phyloP scores from a whole-genome alignment of 768 basidiomycete genomes.

The Trametopsis cervina region DNA sequence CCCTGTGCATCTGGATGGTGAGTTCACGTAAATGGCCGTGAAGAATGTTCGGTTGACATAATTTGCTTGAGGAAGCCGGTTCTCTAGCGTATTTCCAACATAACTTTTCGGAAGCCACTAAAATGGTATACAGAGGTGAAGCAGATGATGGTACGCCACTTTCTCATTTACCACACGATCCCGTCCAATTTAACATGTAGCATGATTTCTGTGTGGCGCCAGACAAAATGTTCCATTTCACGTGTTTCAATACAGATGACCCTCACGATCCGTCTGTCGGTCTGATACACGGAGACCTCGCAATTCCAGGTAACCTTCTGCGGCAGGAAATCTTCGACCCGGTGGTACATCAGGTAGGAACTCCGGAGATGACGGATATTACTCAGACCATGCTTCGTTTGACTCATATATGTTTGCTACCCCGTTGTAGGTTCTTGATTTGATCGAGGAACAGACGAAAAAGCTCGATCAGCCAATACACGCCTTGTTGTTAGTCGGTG shows the following conservation, averaged over 20 bases:
- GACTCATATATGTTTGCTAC: background rate
- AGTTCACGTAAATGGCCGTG: slow-evolving; percentile 28
- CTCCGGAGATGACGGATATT: slow-evolving; percentile 1
- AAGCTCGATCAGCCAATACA: slow-evolving; percentile 67
- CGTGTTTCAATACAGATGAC: slow-evolving; percentile 84
- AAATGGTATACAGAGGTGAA: slow-evolving; percentile 67
- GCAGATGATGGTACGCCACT: slow-evolving; percentile 60
- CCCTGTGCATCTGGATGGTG: slow-evolving; percentile 76
- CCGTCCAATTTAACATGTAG: slow-evolving; percentile 1
- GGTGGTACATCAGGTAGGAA: slow-evolving; percentile 65
- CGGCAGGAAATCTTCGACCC: slow-evolving; percentile 86
- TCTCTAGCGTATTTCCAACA: slow-evolving; percentile 80
- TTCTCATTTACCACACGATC: too few species aligned
- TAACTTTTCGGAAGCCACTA: slow-evolving; percentile 84
- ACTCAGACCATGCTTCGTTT: background rate
- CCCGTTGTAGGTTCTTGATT: slow-evolving; percentile 53
- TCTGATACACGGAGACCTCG: slow-evolving; percentile 74
- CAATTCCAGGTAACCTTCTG: slow-evolving; percentile 73
- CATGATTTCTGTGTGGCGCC: background rate
- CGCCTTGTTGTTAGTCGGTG: slow-evolving; percentile 84
- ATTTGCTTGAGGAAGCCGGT: slow-evolving; percentile 4
- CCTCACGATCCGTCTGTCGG: slow-evolving; percentile 76
- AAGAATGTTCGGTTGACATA: background rate
- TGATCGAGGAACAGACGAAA: slow-evolving; percentile 71
- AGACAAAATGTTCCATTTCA: slow-evolving; percentile 86